These are phyloP conservation scores for Candida insectorum DNA, from an alignment of 805 yeast species.

Conservation along the genomic window DNA sequence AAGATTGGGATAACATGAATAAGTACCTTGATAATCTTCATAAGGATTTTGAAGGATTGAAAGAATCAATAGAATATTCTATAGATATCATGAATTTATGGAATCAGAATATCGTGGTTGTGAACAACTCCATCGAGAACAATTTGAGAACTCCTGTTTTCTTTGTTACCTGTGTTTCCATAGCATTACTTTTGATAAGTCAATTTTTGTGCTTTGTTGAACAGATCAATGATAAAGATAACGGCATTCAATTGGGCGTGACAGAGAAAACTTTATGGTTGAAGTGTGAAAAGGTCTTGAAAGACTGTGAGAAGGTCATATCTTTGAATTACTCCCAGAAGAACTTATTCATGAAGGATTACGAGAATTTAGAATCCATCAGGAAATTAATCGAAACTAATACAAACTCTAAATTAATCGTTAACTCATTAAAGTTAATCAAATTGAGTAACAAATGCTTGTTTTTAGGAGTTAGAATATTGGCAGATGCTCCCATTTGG, in stretches of 20 bases:
- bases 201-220: slow-evolving; percentile 61
- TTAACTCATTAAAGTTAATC: slow-evolving; percentile 22
- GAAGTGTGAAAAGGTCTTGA: slow-evolving; percentile 55
- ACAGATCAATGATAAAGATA: slow-evolving; percentile 12
- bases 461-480: slow-evolving; percentile 68
- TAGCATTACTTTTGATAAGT: slow-evolving; percentile 58
- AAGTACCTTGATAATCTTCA: slow-evolving; percentile 42
- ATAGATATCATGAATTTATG: slow-evolving; percentile 62
- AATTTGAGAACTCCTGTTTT: slow-evolving; percentile 74
- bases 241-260: slow-evolving; percentile 18
- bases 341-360: slow-evolving; percentile 8
- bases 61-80: slow-evolving; percentile 59
- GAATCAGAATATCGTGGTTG: slow-evolving; percentile 67
- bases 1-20: slow-evolving; percentile 71
- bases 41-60: slow-evolving; percentile 57
- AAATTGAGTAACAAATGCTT: slow-evolving; percentile 54
- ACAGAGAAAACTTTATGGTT: slow-evolving; percentile 61
- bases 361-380: slow-evolving; percentile 33
- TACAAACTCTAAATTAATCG: slow-evolving; percentile 12
- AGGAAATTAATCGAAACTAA: slow-evolving; percentile 48
- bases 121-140: slow-evolving; percentile 61
- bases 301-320: slow-evolving; percentile 57
- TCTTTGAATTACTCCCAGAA: slow-evolving; percentile 18
- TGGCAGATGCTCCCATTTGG: slow-evolving; percentile 87
- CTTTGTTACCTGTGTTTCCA: slow-evolving; percentile 67